phyloP scores from a whole-genome alignment of 768 basidiomycete species.

The Rubroboletus satanas region DNA sequence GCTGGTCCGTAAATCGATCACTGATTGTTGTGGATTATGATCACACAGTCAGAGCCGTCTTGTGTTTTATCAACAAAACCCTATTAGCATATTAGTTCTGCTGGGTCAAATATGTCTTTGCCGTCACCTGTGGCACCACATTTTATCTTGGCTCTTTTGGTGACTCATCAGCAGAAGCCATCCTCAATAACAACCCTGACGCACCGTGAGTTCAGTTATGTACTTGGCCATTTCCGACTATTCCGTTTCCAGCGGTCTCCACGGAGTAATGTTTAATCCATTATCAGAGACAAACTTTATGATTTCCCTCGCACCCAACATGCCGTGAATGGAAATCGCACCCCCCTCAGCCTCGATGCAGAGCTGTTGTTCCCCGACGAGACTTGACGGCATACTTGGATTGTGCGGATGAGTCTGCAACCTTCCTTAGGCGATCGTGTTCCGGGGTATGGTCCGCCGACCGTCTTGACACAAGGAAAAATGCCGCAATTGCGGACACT shows the following conservation, averaged over 20 bases:
- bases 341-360: not conserved
- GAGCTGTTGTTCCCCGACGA: not conserved
- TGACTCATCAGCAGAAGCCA: not conserved
- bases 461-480: not conserved
- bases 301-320: not conserved
- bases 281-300: not conserved
- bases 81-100: not conserved
- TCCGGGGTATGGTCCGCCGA: not conserved
- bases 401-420: slow-evolving; percentile 6
- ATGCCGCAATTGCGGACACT: not conserved
- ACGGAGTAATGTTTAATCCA: not conserved
- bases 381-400: slow-evolving; percentile 6
- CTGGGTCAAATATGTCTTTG: not conserved
- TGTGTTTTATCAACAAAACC: not conserved
- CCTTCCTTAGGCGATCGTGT: not conserved
- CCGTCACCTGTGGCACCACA: not conserved
- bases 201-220: not conserved
- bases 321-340: not conserved
- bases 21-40: slow-evolving; percentile 51
- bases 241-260: not conserved
- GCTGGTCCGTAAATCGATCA: slow-evolving; percentile 52
- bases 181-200: slow-evolving; percentile 5
- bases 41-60: not conserved
- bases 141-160: not conserved
- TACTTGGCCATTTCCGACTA: not conserved